Evolutionary conservation across 179 eudicot genomes (phyloP).

Genomic region (Actinidia chinensis): DNA sequence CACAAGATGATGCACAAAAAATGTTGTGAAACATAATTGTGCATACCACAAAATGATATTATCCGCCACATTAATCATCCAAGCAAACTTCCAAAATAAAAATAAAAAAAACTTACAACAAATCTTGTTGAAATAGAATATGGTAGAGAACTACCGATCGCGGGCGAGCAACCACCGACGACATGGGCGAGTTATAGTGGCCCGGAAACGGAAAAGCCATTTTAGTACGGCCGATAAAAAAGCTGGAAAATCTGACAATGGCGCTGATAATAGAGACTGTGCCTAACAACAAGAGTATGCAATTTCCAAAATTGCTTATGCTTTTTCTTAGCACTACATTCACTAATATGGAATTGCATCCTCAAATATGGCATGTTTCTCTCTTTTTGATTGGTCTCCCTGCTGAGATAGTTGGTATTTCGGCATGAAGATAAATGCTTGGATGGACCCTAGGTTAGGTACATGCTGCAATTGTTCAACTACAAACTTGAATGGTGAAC

Average conservation of each 20-base stretch:
- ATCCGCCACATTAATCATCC: too few species aligned
- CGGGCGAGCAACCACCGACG: slow-evolving; percentile 10
- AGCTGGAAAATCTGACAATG: slow-evolving; percentile 20
- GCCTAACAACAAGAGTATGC: slow-evolving; percentile 17
- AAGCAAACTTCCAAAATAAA: not conserved
- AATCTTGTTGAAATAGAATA: not conserved
- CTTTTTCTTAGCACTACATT: slow-evolving; percentile 23
- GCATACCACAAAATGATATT: too few species aligned
- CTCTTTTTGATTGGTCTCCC: not conserved
- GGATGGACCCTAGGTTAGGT: too few species aligned
- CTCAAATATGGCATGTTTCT: slow-evolving; percentile 17
- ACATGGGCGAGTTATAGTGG: slow-evolving; percentile 22
- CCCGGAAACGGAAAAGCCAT: not conserved
- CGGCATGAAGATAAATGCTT: too few species aligned
- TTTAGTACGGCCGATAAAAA: slow-evolving; percentile 8
- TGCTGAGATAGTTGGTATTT: too few species aligned
- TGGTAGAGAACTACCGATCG: slow-evolving; percentile 3
- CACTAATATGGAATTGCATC: slow-evolving; percentile 2
- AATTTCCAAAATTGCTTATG: slow-evolving; percentile 18
- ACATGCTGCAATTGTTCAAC: too few species aligned
- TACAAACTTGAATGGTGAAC: too few species aligned
- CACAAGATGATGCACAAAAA: too few species aligned
- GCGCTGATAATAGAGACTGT: slow-evolving; percentile 15
- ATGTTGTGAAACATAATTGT: not conserved
- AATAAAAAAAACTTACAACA: not conserved